These are phyloP conservation scores for Sabuloglossum arenarium DNA, from an alignment of 495 filamentous ascomycete species.

Conservation along the genomic window DNA sequence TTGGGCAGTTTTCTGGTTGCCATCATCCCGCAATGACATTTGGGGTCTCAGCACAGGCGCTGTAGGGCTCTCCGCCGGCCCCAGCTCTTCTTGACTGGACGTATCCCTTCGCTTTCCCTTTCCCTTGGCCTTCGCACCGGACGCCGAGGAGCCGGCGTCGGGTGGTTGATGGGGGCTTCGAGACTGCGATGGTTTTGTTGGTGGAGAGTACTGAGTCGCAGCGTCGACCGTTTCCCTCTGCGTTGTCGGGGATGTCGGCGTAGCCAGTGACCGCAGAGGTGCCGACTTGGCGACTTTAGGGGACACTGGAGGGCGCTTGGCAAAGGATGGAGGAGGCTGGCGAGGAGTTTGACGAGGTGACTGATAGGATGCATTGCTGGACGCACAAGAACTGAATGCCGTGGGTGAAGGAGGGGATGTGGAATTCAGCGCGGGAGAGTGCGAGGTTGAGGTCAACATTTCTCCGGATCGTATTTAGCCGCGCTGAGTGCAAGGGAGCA, in stretches of 20 bases:
- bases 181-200: constrained; percentile 1
- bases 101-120: constrained; percentile 3
- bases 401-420: constrained; percentile 1
- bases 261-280: not conserved
- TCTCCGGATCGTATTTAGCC: constrained; percentile 3
- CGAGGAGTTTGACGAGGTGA: constrained; percentile 7
- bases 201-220: constrained; percentile 33
- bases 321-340: constrained; percentile 3
- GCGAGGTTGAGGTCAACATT: constrained; percentile 16
- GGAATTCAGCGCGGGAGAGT: constrained; percentile 10
- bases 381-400: not conserved
- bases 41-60: constrained; percentile 13
- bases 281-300: not conserved
- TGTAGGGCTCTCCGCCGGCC: constrained; percentile 3
- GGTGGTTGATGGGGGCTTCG: constrained; percentile 2
- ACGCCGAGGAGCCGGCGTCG: not conserved
- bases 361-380: constrained; percentile 12
- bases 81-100: not conserved
- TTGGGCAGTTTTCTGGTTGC: constrained; percentile 9
- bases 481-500: not conserved
- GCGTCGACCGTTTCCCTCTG: constrained; percentile 18
- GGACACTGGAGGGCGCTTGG: constrained; percentile 11
- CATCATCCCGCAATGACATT: constrained; percentile 5
- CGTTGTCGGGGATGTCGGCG: not conserved
- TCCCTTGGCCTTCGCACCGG: not conserved